phyloP scores from a whole-genome alignment of 1,284 basidiomycete genomes.

The Cryptococcus jaspeensis region DNA sequence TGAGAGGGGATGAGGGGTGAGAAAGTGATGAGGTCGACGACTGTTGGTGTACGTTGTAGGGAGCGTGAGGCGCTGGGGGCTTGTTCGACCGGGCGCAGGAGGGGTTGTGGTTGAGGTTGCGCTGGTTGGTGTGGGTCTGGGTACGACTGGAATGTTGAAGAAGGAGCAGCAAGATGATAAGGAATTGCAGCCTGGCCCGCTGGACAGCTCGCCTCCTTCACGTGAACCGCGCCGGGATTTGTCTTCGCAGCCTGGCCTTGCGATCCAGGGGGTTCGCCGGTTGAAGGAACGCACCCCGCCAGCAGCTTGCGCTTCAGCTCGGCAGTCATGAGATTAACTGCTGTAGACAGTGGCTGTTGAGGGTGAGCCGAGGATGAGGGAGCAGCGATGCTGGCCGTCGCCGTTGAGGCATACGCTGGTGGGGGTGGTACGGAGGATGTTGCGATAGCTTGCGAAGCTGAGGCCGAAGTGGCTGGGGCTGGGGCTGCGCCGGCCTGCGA shows the following conservation, averaged over 20 bases:
- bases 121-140: background rate
- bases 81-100: background rate
- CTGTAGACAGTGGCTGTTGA: background rate
- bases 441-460: no score
- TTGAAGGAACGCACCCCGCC: background rate
- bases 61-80: background rate
- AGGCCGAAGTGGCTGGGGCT: no score
- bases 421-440: no score
- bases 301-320: background rate
- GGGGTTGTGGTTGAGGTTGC: background rate
- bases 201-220: no score
- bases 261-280: background rate
- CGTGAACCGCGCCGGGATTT: background rate
- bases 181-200: no score
- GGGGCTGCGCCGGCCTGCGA: no score
- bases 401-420: background rate
- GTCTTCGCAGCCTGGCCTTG: background rate
- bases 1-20: background rate
- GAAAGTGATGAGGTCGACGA: constrained; percentile 4
- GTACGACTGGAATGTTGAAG: no score
- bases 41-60: background rate
- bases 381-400: background rate
- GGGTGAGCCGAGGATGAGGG: background rate
- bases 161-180: no score
- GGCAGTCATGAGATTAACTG: background rate